These are phyloP conservation scores for Holtermannia corniformis DNA, from an alignment of 768 basidiomycete genomes.

Conservation along the genomic window DNA sequence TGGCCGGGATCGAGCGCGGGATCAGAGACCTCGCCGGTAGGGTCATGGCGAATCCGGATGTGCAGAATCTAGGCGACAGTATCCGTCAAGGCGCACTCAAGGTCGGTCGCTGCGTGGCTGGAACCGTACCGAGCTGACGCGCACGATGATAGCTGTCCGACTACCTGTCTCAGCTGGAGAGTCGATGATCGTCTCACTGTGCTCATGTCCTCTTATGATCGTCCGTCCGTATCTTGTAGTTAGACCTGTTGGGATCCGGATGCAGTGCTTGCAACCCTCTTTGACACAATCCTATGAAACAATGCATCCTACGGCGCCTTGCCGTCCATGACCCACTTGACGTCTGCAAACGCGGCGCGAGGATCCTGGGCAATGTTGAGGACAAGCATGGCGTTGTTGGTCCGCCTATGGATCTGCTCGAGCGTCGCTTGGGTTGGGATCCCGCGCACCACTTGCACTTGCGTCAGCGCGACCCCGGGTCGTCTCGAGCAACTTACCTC, in stretches of 20 bases:
- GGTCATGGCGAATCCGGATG: slow-evolving; percentile 40
- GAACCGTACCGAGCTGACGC: background rate
- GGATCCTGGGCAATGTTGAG: background rate
- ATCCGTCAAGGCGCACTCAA: slow-evolving; percentile 38
- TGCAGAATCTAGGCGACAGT: slow-evolving; percentile 37
- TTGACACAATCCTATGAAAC: no score
- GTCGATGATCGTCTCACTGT: background rate
- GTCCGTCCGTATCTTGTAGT: no score
- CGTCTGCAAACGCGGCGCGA: background rate
- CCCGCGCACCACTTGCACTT: background rate
- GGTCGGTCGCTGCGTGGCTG: slow-evolving; percentile 17
- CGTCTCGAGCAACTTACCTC: background rate
- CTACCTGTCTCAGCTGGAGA: slow-evolving; percentile 27
- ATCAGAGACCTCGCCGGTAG: slow-evolving; percentile 38
- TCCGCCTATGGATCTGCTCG: background rate
- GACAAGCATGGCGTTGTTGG: background rate
- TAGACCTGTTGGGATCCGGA: no score
- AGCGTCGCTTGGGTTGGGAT: background rate
- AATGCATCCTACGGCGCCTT: no score
- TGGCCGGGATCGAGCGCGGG: slow-evolving; percentile 36
- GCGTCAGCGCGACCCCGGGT: background rate
- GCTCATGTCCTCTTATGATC: no score
- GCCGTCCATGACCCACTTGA: background rate
- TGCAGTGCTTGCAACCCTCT: no score
- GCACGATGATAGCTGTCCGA: slow-evolving; percentile 22